A percentile compares a stretch with the other conserved stretches of the same genome.
These are phyloP conservation scores for Boletus huronensis DNA, from an alignment of 768 basidiomycete species.

Conservation along the genomic window DNA sequence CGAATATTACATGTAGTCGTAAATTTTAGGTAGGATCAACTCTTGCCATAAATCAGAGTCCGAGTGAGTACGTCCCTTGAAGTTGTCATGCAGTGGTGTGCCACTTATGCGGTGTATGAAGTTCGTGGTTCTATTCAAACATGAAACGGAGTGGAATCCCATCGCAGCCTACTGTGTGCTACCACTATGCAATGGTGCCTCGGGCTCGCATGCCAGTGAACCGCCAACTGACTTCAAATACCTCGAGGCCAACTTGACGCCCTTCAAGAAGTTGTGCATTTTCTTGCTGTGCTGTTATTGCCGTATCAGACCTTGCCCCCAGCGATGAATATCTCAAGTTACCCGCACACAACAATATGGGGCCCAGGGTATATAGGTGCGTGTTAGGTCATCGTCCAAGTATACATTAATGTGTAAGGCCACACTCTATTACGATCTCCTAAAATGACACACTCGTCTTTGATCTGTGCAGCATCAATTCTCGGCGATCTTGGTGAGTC, in stretches of 20 bases:
- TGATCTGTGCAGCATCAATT: too few species aligned
- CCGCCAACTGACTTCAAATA: not conserved
- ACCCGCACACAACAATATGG: not conserved
- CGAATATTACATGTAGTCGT: conserved; percentile 31
- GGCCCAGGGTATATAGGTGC: too few species aligned
- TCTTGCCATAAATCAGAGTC: not conserved
- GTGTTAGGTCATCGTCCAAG: too few species aligned
- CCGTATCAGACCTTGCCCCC: not conserved
- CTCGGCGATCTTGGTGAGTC: too few species aligned
- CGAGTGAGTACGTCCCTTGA: not conserved
- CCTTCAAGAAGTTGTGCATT: not conserved
- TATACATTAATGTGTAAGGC: too few species aligned
- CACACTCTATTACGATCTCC: too few species aligned
- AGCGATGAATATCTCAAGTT: not conserved
- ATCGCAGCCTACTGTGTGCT: not conserved
- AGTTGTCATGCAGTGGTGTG: too few species aligned
- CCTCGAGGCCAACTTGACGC: not conserved
- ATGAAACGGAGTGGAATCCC: not conserved
- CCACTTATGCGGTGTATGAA: too few species aligned
- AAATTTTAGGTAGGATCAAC: not conserved
- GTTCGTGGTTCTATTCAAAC: not conserved
- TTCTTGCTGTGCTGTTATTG: not conserved
- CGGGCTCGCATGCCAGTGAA: not conserved
- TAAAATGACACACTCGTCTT: too few species aligned
- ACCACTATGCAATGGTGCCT: not conserved